These are phyloP conservation scores for Pyrenophora seminiperda DNA, from an alignment of 2,329 filamentous ascomycete species.

Conservation along the genomic window DNA sequence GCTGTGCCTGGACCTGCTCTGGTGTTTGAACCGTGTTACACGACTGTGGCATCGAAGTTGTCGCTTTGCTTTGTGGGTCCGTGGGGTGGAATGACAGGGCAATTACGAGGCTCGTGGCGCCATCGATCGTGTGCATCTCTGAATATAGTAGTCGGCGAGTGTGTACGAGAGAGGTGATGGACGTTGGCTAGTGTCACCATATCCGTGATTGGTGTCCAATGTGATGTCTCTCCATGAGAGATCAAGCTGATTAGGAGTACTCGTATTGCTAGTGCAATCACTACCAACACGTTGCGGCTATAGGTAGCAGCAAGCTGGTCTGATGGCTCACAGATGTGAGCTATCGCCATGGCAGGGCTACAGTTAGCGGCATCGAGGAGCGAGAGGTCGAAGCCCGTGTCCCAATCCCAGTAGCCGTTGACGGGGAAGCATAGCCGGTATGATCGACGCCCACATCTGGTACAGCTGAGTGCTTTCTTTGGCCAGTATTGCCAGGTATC, in stretches of 20 bases:
- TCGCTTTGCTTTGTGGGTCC: slow-evolving; percentile 1
- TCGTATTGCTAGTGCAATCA: too few relatives aligned
- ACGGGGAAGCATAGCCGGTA: background rate
- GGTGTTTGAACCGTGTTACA: slow-evolving; percentile 4
- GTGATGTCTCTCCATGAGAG: slow-evolving; percentile 13
- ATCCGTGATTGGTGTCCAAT: slow-evolving; percentile 13
- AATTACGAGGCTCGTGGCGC: slow-evolving; percentile 20
- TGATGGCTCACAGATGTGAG: background rate
- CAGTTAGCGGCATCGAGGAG: background rate
- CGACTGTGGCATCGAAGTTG: background rate
- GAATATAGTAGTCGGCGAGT: background rate
- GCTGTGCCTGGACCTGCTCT: background rate
- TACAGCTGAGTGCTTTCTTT: background rate
- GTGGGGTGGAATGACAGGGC: slow-evolving; percentile 15
- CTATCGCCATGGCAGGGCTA: background rate
- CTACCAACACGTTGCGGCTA: too few relatives aligned
- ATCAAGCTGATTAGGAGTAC: background rate
- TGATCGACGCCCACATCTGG: background rate
- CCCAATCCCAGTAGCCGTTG: background rate
- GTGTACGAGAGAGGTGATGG: slow-evolving; percentile 5
- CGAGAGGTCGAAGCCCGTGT: slow-evolving; percentile 2
- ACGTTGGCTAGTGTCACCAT: slow-evolving; percentile 11
- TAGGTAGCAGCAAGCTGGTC: too few relatives aligned
- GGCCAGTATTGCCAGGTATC: background rate
- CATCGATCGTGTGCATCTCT: slow-evolving; percentile 1